Percentiles rank a stretch among this genome's conserved stretches.
Evolutionary conservation across 2,329 filamentous ascomycete genomes (phyloP).

Genomic region (Verticillium longisporum): DNA sequence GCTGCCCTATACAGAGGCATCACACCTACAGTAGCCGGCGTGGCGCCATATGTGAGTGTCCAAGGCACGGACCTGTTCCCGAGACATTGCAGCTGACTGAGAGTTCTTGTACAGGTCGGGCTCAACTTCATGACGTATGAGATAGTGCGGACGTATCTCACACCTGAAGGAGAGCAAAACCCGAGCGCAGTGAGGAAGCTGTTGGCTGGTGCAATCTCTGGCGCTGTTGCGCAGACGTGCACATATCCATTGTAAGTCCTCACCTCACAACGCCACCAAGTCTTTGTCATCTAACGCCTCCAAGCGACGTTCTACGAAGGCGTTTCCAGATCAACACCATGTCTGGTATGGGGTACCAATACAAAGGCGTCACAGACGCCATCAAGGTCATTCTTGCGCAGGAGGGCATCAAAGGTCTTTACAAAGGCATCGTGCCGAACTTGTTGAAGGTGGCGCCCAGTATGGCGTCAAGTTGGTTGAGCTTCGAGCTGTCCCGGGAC

Average conservation of each 20-base stretch:
- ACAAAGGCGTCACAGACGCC: slow-evolving; percentile 80
- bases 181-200: slow-evolving; percentile 76
- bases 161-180: slow-evolving; percentile 79
- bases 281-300: slow-evolving; percentile 15
- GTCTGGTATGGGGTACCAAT: slow-evolving; percentile 96
- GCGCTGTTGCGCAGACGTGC: slow-evolving; percentile 92
- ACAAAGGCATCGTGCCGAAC: slow-evolving; percentile 95
- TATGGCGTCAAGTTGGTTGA: slow-evolving; percentile 98
- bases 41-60: slow-evolving; percentile 75
- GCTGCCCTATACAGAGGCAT: slow-evolving; percentile 89
- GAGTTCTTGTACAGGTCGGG: slow-evolving; percentile 57
- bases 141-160: slow-evolving; percentile 74
- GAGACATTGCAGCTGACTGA: slow-evolving; percentile 10
- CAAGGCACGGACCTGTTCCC: background rate
- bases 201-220: slow-evolving; percentile 85
- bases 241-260: slow-evolving; percentile 89
- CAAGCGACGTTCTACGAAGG: slow-evolving; percentile 80
- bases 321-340: slow-evolving; percentile 99
- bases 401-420: slow-evolving; percentile 79
- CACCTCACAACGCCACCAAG: background rate
- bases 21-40: slow-evolving; percentile 85
- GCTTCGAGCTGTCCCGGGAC: slow-evolving; percentile 90
- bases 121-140: slow-evolving; percentile 99
- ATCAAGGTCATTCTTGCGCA: slow-evolving; percentile 73
- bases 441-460: slow-evolving; percentile 94